Base-by-base conservation (phyloP, 164 flowering plant genomes). In the Vitis rupestris region DNA sequence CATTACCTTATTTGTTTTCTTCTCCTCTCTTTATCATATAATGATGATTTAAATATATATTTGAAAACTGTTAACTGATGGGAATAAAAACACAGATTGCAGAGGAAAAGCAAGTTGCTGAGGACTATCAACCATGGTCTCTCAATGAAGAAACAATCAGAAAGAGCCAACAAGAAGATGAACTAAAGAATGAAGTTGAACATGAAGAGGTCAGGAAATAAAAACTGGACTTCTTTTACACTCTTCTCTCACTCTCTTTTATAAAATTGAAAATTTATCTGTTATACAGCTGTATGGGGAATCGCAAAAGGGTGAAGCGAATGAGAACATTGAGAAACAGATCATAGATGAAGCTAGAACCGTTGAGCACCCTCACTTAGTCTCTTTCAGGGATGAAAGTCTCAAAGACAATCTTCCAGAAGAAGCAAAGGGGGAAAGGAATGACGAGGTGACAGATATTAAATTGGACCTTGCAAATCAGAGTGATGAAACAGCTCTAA, bases 111-210 rank as follows among this genome's bases (percentile, higher is more conserved):
- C 72, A 66, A 69, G 73, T 8, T 53, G 61, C 64, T 6, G 9
- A 76, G 52, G 71, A 64, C 54, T 70, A 61, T 64, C 64, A 51
- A 23, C 71, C 30, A 64, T 59, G 17, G 31, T 65, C 74, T 65
- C 15, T 30, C 29, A 67, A 50, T n/a, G 69, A 76, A 70, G 75
- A 67, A 17, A 17, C 64, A 60, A 56, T 49, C 12, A 64, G 58
- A 70, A 73, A 76, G 11, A 71, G 65, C 19, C 16, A 61, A 49
- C 67, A 65, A 73, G 79, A 67, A 73, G 67, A 73, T 57, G 68
- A 68, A 49, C 55, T 16, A 14, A 52, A 13, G n/a, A 31, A 17
- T 31, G 69, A 37, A 57, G 60, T 30, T 68, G 57, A 27, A 59
- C 30, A 27, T 53, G 78, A 78, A 61, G 73, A 78, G 73, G 80